Base-by-base conservation (phyloP, 2,329 filamentous ascomycete species). In the Xylariaceae sp. region DNA sequence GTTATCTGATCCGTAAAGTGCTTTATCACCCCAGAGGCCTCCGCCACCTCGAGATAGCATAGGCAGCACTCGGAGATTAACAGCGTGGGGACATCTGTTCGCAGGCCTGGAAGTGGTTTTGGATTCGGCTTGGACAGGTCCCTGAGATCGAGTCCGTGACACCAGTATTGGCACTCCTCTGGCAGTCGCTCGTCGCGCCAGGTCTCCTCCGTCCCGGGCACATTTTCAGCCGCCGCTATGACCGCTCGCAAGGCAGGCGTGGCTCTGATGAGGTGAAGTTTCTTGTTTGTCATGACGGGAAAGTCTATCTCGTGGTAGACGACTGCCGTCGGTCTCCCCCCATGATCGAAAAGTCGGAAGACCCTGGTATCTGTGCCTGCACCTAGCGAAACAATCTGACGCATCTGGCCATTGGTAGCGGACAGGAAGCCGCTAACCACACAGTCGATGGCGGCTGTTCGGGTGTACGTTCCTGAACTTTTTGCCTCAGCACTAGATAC, bases 251-350 rank as follows among this genome's bases (percentile, higher is more conserved):
- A 55, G 2, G 44, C 41, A 0, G 70, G 65, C 0, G 71, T 69
- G 16, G 71, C 67, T 51, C 75, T 62, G 5, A 74, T 64, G 3
- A 66, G 65, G 36, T 62, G 62, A 30, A 84, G 71, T 63, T 90
- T 95, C 29, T 73, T 71, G 3, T 67, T 58, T n/a, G 79, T 81
- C 38, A 89, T 88, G 15, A 74, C 63, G 1, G 84, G 73, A 54
- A 97, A 97, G 62, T 98, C 92, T 40, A 98, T 70, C 61, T 98
- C 92, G 61, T 97, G 89, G 61, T 97, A 98, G 41, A 83, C 60
- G 13, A 95, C 61, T 9, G 62, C 55, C 11, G 54, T 40, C 4
- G 54, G 47, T 5, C 44, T 37, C 1, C 67, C 59, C 12, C 65
- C n/a, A n/a, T n/a, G 59, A 7, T 75, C 63, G 43, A 85, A 73